Evolutionary conservation across 495 filamentous ascomycete species (phyloP).

Genomic region (Penicillium riverlandense): DNA sequence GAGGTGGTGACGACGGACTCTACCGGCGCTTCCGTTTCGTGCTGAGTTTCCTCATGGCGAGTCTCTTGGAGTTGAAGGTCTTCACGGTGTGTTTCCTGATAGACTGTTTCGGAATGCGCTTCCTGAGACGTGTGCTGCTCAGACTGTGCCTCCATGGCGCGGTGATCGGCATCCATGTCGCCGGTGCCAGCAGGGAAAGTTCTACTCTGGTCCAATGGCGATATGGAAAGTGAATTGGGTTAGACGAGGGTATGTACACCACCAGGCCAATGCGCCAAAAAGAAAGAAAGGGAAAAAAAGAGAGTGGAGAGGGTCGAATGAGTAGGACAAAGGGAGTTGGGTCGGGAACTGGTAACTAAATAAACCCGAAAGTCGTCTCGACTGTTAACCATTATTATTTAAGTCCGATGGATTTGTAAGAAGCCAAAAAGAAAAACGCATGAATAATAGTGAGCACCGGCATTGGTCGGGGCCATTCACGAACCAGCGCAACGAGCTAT

Average conservation of each 20-base stretch:
- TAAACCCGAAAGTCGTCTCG: neutral
- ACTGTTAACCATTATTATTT: neutral
- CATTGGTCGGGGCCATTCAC: neutral
- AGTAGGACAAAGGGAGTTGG: neutral
- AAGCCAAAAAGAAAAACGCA: neutral
- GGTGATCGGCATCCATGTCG: slow-evolving; percentile 19
- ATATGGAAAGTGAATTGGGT: slow-evolving; percentile 4
- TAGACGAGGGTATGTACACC: slow-evolving; percentile 6
- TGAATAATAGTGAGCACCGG: neutral
- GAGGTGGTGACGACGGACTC: slow-evolving; percentile 10
- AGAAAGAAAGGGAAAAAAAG: slow-evolving; percentile 3
- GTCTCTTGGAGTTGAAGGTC: neutral
- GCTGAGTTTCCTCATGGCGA: slow-evolving; percentile 3
- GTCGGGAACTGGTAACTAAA: neutral
- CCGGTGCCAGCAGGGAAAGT: neutral
- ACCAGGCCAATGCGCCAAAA: neutral
- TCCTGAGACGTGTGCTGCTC: neutral
- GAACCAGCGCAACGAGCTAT: neutral
- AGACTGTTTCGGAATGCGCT: neutral
- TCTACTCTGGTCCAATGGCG: slow-evolving; percentile 10
- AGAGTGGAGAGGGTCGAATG: slow-evolving; percentile 1
- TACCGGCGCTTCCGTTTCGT: slow-evolving; percentile 6
- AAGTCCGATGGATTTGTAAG: slow-evolving; percentile 13
- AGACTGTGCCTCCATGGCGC: slow-evolving; percentile 9
- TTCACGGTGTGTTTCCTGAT: no score